These are phyloP conservation scores for Fistulifera pelliculosa DNA, from an alignment of 108 stramenopile genomes.

Conservation along the genomic window DNA sequence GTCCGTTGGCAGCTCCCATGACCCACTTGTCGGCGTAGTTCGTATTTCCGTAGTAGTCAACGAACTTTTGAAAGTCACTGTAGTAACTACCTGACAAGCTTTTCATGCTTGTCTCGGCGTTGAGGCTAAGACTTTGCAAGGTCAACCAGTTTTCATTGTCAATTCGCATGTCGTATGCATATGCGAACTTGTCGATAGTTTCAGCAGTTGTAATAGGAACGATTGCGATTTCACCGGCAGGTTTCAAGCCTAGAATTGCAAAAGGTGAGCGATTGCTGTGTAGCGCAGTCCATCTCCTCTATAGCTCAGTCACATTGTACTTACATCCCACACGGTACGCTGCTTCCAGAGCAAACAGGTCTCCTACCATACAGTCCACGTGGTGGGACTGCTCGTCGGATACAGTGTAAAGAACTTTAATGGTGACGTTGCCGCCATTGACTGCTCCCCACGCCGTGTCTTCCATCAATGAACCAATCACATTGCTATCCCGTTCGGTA, in stretches of 20 bases:
- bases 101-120: slow-evolving; percentile 25
- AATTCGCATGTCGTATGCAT: slow-evolving; percentile 26
- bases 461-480: slow-evolving; percentile 16
- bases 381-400: slow-evolving; percentile 13
- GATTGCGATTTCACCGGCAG: slow-evolving; percentile 6
- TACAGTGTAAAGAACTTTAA: slow-evolving; percentile 39
- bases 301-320: not conserved
- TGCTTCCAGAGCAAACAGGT: slow-evolving; percentile 14
- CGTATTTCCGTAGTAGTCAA: slow-evolving; percentile 40
- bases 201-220: slow-evolving; percentile 1
- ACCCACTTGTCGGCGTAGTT: slow-evolving; percentile 50
- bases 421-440: slow-evolving; percentile 5
- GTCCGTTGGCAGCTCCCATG: slow-evolving; percentile 28
- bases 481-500: slow-evolving; percentile 6
- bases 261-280: slow-evolving; percentile 10
- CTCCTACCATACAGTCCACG: slow-evolving; percentile 44
- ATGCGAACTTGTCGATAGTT: slow-evolving; percentile 12
- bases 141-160: slow-evolving; percentile 42
- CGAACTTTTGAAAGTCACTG: slow-evolving; percentile 30
- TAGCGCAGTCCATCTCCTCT: slow-evolving; percentile 15
- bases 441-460: not conserved
- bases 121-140: slow-evolving; percentile 24
- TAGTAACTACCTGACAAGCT: slow-evolving; percentile 22
- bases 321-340: slow-evolving; percentile 16
- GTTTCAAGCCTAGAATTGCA: no score